Conservation (phyloP, 1,284 basidiomycete genomes). For the Polyporus tsugae region DNA sequence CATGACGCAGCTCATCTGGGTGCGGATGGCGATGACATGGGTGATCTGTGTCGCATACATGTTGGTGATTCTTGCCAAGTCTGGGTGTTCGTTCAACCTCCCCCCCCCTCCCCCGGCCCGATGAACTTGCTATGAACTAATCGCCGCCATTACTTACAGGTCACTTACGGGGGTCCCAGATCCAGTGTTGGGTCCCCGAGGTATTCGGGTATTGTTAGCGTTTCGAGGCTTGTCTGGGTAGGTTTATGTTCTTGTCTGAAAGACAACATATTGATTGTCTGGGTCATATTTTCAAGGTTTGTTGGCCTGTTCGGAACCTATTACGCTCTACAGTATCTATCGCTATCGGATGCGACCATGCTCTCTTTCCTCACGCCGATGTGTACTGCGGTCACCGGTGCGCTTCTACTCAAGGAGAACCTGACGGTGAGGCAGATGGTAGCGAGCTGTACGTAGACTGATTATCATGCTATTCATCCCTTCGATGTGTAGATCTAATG, state of each 20-base stretch:
- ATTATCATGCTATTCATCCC: slow-evolving; percentile 41
- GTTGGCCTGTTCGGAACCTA: slow-evolving; percentile 72
- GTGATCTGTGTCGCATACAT: slow-evolving; percentile 55
- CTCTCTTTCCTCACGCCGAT: slow-evolving; percentile 80
- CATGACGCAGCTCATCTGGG: slow-evolving; percentile 49
- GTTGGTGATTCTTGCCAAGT: slow-evolving; percentile 24
- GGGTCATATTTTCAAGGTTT: slow-evolving; percentile 47
- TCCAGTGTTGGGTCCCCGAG: slow-evolving; percentile 74
- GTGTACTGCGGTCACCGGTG: slow-evolving; percentile 70
- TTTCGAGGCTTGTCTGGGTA: slow-evolving; percentile 37
- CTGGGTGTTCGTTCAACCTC: background rate
- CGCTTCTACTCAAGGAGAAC: slow-evolving; percentile 71
- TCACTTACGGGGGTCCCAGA: slow-evolving; percentile 62
- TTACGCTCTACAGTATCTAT: slow-evolving; percentile 63
- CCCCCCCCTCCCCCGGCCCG: background rate
- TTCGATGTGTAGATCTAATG: background rate
- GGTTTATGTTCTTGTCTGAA: background rate
- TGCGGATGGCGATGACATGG: slow-evolving; percentile 63
- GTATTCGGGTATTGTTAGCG: slow-evolving; percentile 64
- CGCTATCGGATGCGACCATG: slow-evolving; percentile 78
- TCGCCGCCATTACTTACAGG: slow-evolving; percentile 44
- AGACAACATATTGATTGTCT: background rate
- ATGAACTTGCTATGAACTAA: background rate
- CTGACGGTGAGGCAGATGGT: slow-evolving; percentile 64
- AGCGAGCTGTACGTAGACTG: slow-evolving; percentile 61